Percentiles rank a stretch among this genome's conserved stretches.
phyloP scores from a whole-genome alignment of 2,329 filamentous ascomycete genomes.

The Cadophora sp. region DNA sequence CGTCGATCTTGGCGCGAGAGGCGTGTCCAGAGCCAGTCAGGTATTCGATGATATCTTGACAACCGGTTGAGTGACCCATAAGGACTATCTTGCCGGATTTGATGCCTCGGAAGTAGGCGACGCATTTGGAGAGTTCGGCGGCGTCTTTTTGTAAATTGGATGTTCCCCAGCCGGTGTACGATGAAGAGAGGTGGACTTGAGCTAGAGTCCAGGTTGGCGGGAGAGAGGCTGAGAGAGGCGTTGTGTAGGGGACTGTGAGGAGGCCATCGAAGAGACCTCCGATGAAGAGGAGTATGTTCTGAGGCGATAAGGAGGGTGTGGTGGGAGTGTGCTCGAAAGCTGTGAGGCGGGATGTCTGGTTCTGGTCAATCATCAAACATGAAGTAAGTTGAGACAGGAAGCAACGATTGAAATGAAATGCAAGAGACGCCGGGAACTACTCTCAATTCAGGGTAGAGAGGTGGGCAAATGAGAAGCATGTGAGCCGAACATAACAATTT shows the following conservation, averaged over 20 bases:
- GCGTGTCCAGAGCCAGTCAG: constrained; percentile 46
- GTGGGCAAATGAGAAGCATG: too few relatives aligned
- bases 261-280: constrained; percentile 61
- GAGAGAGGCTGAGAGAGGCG: constrained; percentile 45
- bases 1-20: constrained; percentile 57
- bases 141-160: constrained; percentile 55
- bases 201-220: constrained; percentile 52
- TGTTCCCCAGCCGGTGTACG: constrained; percentile 49
- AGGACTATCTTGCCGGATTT: constrained; percentile 63
- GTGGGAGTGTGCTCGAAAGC: constrained; percentile 44
- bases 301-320: constrained; percentile 28
- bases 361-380: neutral
- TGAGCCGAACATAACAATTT: neutral
- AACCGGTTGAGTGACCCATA: constrained; percentile 74
- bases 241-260: constrained; percentile 55
- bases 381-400: too few relatives aligned
- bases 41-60: constrained; percentile 73
- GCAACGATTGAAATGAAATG: too few relatives aligned
- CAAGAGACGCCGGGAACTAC: too few relatives aligned
- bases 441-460: too few relatives aligned
- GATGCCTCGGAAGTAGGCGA: constrained; percentile 53
- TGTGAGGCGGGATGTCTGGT: constrained; percentile 40
- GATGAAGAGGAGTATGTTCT: constrained; percentile 58
- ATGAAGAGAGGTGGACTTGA: constrained; percentile 53
- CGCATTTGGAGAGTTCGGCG: constrained; percentile 54